Base-by-base conservation (phyloP, 225 moss, liverwort and hornwort genomes). In the Physcomitrellopsis africana region DNA sequence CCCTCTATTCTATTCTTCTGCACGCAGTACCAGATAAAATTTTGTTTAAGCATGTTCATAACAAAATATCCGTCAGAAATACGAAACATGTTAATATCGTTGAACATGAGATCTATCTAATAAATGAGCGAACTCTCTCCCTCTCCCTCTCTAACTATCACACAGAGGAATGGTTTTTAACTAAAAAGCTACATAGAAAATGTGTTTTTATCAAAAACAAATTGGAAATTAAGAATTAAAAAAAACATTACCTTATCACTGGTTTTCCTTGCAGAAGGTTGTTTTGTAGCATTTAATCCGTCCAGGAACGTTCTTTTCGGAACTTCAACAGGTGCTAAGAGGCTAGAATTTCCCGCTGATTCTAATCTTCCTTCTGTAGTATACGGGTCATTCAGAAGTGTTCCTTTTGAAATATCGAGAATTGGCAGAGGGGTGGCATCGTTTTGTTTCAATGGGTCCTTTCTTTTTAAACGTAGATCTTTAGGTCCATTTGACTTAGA, bases 211-310 rank as follows among this genome's bases (percentile, higher is more conserved):
- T 45, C 23, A 57, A 10, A 61, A 49, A 20, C 42, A 45, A 11
- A 75, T 51, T 22, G n/a, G 3, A 53, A 62, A 37, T 16, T 54
- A 47, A 55, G 56, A 64, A 52, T 59, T 51, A 14, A 65, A 65
- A 27, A 3, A 78, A 72, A 19, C 19, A 55, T 32, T 84, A 87
- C 87, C 87, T 84, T 79, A 69, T 73, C 58, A 18, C 68, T 81
- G 62, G 53, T 65, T 60, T 70, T 76, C 61, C 48, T 65, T 8
- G 20, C 8, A 83, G 46, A 11, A 58, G 10, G 20, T 52, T 60
- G 23, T 16, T 37, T 68, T 23, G 41, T 55, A 69, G 62, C 76
- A 72, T 59, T 81, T n/a, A 55, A 46, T 63, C 61, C 54, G 65
- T 79, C 62, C 59, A 56, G 73, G 47, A 73, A 22, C 10, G 72